Conservation (phyloP, 2,329 filamentous ascomycete species). For the Pseudocercospora pini-densiflorae region DNA sequence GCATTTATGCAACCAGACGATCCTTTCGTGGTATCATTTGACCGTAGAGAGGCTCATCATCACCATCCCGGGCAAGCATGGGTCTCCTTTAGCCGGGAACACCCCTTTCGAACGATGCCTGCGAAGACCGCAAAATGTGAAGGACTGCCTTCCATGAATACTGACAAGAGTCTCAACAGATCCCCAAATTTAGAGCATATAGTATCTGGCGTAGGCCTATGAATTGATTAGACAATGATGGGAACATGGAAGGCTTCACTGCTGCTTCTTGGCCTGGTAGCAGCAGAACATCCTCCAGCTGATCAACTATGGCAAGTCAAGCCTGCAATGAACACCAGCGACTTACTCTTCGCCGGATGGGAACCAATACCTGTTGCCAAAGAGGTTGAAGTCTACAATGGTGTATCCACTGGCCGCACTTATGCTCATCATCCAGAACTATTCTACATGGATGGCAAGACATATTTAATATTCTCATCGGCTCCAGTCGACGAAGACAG, state of each 20-base stretch:
- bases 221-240: background rate
- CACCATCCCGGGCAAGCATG: background rate
- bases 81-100: background rate
- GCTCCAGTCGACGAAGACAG: background rate
- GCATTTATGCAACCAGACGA: no score
- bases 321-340: background rate
- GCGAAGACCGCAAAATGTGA: no score
- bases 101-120: no score
- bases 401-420: background rate
- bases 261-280: background rate
- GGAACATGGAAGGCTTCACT: background rate
- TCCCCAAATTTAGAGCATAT: no score
- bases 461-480: background rate
- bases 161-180: background rate
- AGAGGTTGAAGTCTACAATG: background rate
- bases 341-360: background rate
- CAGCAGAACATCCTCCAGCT: background rate
- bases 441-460: background rate
- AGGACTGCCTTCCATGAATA: background rate
- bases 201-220: no score
- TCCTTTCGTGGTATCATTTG: no score
- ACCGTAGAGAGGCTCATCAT: background rate
- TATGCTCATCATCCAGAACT: background rate
- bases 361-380: background rate
- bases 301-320: background rate